These are phyloP conservation scores for Kickxella alabastrina DNA, from an alignment of 192 early-diverging fungal species.

Conservation along the genomic window DNA sequence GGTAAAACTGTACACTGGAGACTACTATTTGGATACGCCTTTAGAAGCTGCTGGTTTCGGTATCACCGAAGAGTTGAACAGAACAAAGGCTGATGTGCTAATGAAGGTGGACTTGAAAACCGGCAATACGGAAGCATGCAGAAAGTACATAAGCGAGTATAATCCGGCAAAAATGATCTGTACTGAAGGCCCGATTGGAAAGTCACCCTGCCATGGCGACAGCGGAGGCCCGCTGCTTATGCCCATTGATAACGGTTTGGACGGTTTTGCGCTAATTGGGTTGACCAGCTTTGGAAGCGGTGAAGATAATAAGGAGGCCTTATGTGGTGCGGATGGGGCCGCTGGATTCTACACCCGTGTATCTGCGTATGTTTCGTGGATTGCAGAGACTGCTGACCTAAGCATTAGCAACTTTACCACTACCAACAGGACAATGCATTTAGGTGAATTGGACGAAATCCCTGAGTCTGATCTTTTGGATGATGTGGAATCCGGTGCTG, in stretches of 20 bases:
- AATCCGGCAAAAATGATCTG: slow-evolving; percentile 23
- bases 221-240: slow-evolving; percentile 43
- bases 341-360: slow-evolving; percentile 44
- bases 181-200: slow-evolving; percentile 34
- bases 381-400: slow-evolving; percentile 11
- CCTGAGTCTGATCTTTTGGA: too few species aligned
- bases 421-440: slow-evolving; percentile 9
- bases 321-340: slow-evolving; percentile 25
- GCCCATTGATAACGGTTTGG: slow-evolving; percentile 4
- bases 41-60: slow-evolving; percentile 44
- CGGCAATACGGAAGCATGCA: slow-evolving; percentile 12
- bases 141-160: slow-evolving; percentile 6
- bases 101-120: slow-evolving; percentile 33
- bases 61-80: slow-evolving; percentile 16
- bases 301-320: slow-evolving; percentile 10
- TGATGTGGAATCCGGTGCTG: too few species aligned
- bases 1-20: slow-evolving; percentile 24
- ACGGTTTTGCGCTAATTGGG: slow-evolving; percentile 19
- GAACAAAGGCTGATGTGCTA: slow-evolving; percentile 8
- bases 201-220: slow-evolving; percentile 49
- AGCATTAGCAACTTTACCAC: slow-evolving; percentile 10
- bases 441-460: not conserved
- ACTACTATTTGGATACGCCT: slow-evolving; percentile 9
- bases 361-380: slow-evolving; percentile 38
- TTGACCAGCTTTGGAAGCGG: slow-evolving; percentile 37